Base-by-base conservation (phyloP, 148 eudicot genomes). In the Cornus controversa region DNA sequence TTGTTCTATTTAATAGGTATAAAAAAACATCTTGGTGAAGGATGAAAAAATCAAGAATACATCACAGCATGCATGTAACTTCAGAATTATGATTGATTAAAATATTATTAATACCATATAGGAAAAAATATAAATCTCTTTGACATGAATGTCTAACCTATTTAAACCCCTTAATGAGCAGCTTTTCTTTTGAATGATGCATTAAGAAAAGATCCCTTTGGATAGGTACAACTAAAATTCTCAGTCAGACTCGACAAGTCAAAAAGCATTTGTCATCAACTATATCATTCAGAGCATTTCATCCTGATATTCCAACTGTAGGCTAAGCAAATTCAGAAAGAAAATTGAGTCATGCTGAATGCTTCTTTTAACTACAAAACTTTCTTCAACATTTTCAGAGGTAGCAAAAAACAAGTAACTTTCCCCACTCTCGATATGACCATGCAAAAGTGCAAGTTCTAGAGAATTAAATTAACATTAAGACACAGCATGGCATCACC, bases 381-480 rank as follows among this genome's bases (percentile, higher is more conserved):
- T 15, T 67, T 16, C 40, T 5, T 40, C 40, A n/a, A 69, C 6
- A 3, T 6, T 34, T 34, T n/a, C 71, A 7, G 22, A 68, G 13
- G 47, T 36, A 23, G 34, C 11, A 36, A 68, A 31, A 11, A 22
- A 25, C 71, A 34, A 31, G 34, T 68, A 22, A 22, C 24, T 24
- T 36, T 60, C 29, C 29, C 45, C 34, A 23, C 50, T 10, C 24
- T 42, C 31, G 75, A 75, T 37, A 28, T 34, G 47, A 76, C 77
- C 57, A 75, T 64, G 47, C 42, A 68, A 65, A 58, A 68, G 45
- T 65, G 45, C 4, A 53, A 67, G 22, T 42, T 71, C 66, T n/a
- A 31, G 36, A 23, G 25, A 27, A 27, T 2, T 27, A 24, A 66
- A 63, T 45, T 8, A 73, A 8, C 28, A 57, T 13, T 4, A 53